Evolutionary conservation across 164 flowering plant genomes (phyloP).

Genomic region (Pachysandra terminalis): DNA sequence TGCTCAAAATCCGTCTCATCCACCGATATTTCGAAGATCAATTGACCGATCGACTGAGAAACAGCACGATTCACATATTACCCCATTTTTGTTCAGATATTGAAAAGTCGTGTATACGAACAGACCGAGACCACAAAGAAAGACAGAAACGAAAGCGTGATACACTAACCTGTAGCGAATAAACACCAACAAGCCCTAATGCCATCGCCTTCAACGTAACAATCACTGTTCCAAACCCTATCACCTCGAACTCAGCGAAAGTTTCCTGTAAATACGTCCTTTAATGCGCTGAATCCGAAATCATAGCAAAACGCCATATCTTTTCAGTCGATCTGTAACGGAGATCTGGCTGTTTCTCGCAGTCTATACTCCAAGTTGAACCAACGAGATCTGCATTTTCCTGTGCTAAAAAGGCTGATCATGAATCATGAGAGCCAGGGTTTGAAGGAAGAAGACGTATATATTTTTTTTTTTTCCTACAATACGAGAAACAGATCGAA

Average conservation of each 20-base stretch:
- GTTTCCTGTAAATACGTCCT: background rate
- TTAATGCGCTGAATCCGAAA: slow-evolving; percentile 45
- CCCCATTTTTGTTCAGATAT: background rate
- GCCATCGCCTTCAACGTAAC: background rate
- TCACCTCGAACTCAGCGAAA: slow-evolving; percentile 10
- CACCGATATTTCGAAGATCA: slow-evolving; percentile 8
- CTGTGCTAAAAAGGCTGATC: background rate
- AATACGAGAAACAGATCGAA: background rate
- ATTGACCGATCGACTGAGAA: background rate
- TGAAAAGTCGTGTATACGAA: background rate
- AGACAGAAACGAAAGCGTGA: background rate
- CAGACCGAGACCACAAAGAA: background rate
- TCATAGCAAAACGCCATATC: slow-evolving; percentile 12
- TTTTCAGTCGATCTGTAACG: slow-evolving; percentile 3
- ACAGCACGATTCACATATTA: background rate
- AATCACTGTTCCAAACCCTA: background rate
- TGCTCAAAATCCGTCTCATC: background rate
- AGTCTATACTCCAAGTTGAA: background rate
- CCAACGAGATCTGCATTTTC: slow-evolving; percentile 3
- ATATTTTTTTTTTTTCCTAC: background rate
- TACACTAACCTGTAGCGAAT: background rate
- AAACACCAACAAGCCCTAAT: background rate
- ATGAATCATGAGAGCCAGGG: background rate
- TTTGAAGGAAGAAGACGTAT: background rate
- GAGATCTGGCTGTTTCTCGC: slow-evolving; percentile 4